Evolutionary conservation across 2,329 filamentous ascomycete genomes (phyloP).

Genomic region (Ilyonectria robusta): DNA sequence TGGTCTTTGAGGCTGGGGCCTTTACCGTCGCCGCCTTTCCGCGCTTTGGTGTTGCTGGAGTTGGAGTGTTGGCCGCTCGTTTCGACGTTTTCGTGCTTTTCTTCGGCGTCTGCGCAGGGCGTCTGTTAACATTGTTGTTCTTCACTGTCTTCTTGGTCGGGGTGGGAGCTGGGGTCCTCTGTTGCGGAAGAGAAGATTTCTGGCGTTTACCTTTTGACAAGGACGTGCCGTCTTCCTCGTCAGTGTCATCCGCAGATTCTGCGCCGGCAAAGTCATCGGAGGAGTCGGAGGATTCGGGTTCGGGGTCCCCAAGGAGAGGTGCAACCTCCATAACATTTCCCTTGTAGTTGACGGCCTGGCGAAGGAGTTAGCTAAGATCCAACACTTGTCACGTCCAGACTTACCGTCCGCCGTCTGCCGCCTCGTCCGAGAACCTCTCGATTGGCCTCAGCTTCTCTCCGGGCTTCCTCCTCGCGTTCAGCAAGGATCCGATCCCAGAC

Average conservation of each 20-base stretch:
- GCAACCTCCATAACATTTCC: slow-evolving; percentile 39
- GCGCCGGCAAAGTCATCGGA: slow-evolving; percentile 54
- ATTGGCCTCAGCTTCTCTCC: slow-evolving; percentile 76
- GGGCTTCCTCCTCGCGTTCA: slow-evolving; percentile 83
- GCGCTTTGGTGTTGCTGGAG: slow-evolving; percentile 36
- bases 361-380: slow-evolving; percentile 32
- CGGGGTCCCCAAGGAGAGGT: slow-evolving; percentile 45
- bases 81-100: slow-evolving; percentile 37
- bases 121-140: slow-evolving; percentile 52
- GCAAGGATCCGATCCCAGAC: slow-evolving; percentile 94
- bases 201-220: slow-evolving; percentile 55
- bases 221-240: slow-evolving; percentile 44
- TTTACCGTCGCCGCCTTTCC: slow-evolving; percentile 32
- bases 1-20: slow-evolving; percentile 21
- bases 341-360: slow-evolving; percentile 55
- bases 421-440: slow-evolving; percentile 88
- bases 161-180: slow-evolving; percentile 43
- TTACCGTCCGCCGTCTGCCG: slow-evolving; percentile 74
- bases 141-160: slow-evolving; percentile 44
- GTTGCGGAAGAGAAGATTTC: slow-evolving; percentile 44
- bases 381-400: slow-evolving; percentile 20
- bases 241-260: slow-evolving; percentile 50
- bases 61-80: slow-evolving; percentile 31
- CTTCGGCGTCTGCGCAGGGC: slow-evolving; percentile 49
- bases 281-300: slow-evolving; percentile 49